phyloP scores from a whole-genome alignment of 1,284 basidiomycete genomes.

The Trametes hirsuta region DNA sequence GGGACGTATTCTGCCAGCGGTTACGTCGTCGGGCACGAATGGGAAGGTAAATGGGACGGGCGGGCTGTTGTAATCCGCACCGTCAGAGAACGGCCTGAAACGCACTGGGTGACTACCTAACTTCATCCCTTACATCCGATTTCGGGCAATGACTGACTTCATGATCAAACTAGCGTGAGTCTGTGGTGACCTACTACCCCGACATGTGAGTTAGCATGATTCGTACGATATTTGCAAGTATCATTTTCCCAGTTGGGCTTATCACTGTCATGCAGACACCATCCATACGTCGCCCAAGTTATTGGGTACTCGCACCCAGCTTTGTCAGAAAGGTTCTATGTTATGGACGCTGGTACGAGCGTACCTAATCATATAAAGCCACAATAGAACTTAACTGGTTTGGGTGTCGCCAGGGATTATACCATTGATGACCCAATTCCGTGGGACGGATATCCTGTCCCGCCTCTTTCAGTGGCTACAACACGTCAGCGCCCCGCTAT shows the following conservation, averaged over 20 bases:
- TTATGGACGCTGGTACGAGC: constrained; percentile 12
- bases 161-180: background rate
- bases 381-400: background rate
- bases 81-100: background rate
- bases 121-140: too few relatives aligned
- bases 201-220: background rate
- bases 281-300: constrained; percentile 18
- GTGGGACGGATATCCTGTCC: constrained; percentile 2
- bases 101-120: too few relatives aligned
- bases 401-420: background rate
- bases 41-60: constrained; percentile 16
- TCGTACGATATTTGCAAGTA: background rate
- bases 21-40: constrained; percentile 7
- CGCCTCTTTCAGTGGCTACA: constrained; percentile 11
- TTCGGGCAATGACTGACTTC: too few relatives aligned
- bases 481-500: background rate
- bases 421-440: constrained; percentile 11
- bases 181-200: constrained; percentile 9
- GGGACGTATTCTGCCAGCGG: background rate
- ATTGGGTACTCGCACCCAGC: constrained; percentile 14
- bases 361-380: background rate
- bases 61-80: constrained; percentile 15
- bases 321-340: constrained; percentile 12
- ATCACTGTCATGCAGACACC: constrained; percentile 1
- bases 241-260: background rate